Evolutionary conservation across 148 eudicot genomes (phyloP).

Genomic region (Agrostemma githago): DNA sequence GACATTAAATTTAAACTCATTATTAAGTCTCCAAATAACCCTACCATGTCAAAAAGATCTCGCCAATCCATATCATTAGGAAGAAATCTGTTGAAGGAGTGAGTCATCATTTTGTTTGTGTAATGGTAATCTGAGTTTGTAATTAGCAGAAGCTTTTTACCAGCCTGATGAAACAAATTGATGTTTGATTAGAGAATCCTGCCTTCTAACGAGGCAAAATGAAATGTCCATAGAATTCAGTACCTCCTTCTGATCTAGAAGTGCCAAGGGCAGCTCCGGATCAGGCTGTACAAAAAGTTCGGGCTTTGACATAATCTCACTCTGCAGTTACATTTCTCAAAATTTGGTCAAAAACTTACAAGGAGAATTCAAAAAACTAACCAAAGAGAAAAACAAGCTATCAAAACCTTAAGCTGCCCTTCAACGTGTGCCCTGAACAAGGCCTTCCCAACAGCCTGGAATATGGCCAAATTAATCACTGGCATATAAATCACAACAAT

Average conservation of each 20-base stretch:
- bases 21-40: slow-evolving; percentile 9
- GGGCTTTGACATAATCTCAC: slow-evolving; percentile 97
- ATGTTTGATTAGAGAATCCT: slow-evolving; percentile 9
- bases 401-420: slow-evolving; percentile 86
- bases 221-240: not conserved
- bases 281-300: slow-evolving; percentile 95
- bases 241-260: slow-evolving; percentile 97
- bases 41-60: slow-evolving; percentile 95
- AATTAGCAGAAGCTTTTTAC: slow-evolving; percentile 80
- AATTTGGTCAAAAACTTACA: slow-evolving; percentile 14
- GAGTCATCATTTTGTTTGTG: slow-evolving; percentile 93
- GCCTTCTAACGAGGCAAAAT: not conserved
- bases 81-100: slow-evolving; percentile 89
- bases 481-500: not conserved
- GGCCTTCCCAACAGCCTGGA: slow-evolving; percentile 99
- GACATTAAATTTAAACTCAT: not conserved
- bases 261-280: slow-evolving; percentile 92
- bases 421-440: slow-evolving; percentile 97
- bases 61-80: slow-evolving; percentile 94
- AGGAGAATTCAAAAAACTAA: slow-evolving; percentile 1
- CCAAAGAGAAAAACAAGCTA: not conserved
- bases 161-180: slow-evolving; percentile 58
- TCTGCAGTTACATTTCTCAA: slow-evolving; percentile 39
- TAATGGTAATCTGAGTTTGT: slow-evolving; percentile 92
- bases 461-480: slow-evolving; percentile 2